Base-by-base conservation (phyloP, 2,329 filamentous ascomycete genomes). In the Colletotrichum scovillei region DNA sequence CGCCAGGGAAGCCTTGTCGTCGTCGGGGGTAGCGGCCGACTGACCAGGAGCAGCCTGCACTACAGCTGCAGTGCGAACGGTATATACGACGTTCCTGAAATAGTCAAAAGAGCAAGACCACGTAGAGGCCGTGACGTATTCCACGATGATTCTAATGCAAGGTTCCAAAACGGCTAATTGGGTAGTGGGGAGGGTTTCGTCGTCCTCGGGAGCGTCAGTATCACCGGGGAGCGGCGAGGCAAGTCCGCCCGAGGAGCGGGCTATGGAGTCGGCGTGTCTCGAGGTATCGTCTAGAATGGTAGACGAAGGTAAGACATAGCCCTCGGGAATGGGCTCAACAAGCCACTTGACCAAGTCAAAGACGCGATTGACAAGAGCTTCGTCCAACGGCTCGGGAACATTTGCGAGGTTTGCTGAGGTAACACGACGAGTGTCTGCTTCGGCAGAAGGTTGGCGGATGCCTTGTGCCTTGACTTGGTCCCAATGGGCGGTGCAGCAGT, bases 401-500 rank as follows among this genome's bases (percentile, higher is more conserved):
- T 72, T 67, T 65, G 60, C 26, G 14, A 73, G 75, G 35, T 73
- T 67, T 65, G 60, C 26, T 14, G 73, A 75, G 32, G 59, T 38
- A 28, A 72, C 74, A 24, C 63, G 77, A 75, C 38, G 77, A 78
- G 74, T 52, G 69, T 69, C 73, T 32, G 70, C 67, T 9, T 72
- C 63, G 30, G 70, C 69, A 19, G 58, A 42, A n/a, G 26, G 42
- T 12, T 67, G 72, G 19, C 67, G 67, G n/a, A 57, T 26, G 12
- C 49, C 42, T 5, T 78, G 75, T 38, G 72, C 77, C 69, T 84
- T 82, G 56, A 87, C 78, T 52, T 83, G 81, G 32, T 86, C 82
- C 90, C 91, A 92, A 78, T 91, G 87, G 66, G 88, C 87, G 63
- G 87, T 86, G 76, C 90, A 93, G 78, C 91, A 93, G 77, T 93